These are phyloP conservation scores for Suillus luteus DNA, from an alignment of 768 basidiomycete genomes.

Conservation along the genomic window DNA sequence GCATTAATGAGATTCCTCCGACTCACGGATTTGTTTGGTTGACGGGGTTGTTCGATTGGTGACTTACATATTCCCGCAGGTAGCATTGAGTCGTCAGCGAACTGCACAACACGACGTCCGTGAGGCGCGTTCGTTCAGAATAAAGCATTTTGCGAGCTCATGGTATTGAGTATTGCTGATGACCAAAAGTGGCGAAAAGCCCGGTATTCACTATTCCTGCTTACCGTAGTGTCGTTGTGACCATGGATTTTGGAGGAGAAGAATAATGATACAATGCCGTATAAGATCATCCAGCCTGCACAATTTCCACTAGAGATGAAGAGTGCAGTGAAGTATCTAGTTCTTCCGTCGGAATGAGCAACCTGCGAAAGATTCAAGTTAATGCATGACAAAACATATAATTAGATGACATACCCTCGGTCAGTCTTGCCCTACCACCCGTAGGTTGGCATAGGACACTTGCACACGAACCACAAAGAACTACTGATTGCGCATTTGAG, in stretches of 20 bases:
- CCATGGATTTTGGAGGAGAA: neutral
- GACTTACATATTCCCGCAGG: neutral
- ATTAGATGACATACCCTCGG: conserved; percentile 73
- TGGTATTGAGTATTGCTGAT: neutral
- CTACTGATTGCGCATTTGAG: conserved; percentile 98
- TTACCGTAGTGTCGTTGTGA: neutral
- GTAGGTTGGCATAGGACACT: conserved; percentile 97
- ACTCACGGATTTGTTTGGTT: conserved; percentile 2
- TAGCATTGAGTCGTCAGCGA: neutral
- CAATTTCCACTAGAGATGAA: neutral
- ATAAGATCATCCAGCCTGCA: neutral
- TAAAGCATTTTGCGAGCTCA: neutral
- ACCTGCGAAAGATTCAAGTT: conserved; percentile 48
- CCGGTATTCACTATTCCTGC: neutral
- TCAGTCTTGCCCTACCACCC: conserved; percentile 96
- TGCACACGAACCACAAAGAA: conserved; percentile 90
- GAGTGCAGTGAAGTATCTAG: conserved; percentile 37
- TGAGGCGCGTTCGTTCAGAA: neutral
- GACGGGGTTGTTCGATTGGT: neutral
- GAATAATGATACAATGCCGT: neutral
- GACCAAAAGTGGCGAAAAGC: neutral
- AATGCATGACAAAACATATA: conserved; percentile 9
- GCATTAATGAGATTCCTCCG: neutral
- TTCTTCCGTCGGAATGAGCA: conserved; percentile 98
- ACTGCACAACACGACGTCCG: neutral